A percentile compares a stretch with the other conserved stretches of the same genome.
These are phyloP conservation scores for Colletotrichum limetticola DNA, from an alignment of 2,329 filamentous ascomycete species.

Conservation along the genomic window DNA sequence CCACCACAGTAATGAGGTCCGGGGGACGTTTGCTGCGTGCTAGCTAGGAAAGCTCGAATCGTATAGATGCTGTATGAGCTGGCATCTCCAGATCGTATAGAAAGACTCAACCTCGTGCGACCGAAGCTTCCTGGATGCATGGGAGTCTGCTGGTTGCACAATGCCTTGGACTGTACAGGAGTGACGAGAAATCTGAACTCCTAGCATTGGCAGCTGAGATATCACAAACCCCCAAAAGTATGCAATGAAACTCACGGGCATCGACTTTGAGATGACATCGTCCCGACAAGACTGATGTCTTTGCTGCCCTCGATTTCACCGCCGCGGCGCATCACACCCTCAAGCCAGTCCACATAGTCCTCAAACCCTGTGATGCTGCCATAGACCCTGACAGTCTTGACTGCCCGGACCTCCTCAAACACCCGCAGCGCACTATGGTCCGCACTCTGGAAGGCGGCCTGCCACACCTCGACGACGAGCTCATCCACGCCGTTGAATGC, in stretches of 20 bases:
- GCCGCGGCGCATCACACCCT: slow-evolving; percentile 46
- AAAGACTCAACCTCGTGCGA: background rate
- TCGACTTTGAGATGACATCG: background rate
- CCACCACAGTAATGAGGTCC: too few relatives aligned
- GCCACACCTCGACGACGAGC: slow-evolving; percentile 52
- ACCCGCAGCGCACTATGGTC: slow-evolving; percentile 49
- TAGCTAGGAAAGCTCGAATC: background rate
- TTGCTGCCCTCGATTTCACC: slow-evolving; percentile 13
- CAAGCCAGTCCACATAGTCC: slow-evolving; percentile 55
- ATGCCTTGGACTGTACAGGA: background rate
- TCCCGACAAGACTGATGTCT: background rate
- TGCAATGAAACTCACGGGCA: background rate
- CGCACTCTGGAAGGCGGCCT: slow-evolving; percentile 51
- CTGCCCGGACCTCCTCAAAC: slow-evolving; percentile 56
- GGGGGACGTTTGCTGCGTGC: background rate
- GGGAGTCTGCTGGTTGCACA: background rate
- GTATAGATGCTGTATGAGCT: background rate
- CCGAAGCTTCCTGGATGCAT: background rate
- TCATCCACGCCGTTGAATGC: slow-evolving; percentile 51
- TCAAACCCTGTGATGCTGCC: slow-evolving; percentile 54
- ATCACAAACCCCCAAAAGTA: background rate
- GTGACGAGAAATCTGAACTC: background rate
- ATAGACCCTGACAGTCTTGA: slow-evolving; percentile 46
- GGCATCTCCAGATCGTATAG: background rate
- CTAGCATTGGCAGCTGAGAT: background rate